phyloP scores from a whole-genome alignment of 2,329 filamentous ascomycete genomes.

The Aspergillus sp. region DNA sequence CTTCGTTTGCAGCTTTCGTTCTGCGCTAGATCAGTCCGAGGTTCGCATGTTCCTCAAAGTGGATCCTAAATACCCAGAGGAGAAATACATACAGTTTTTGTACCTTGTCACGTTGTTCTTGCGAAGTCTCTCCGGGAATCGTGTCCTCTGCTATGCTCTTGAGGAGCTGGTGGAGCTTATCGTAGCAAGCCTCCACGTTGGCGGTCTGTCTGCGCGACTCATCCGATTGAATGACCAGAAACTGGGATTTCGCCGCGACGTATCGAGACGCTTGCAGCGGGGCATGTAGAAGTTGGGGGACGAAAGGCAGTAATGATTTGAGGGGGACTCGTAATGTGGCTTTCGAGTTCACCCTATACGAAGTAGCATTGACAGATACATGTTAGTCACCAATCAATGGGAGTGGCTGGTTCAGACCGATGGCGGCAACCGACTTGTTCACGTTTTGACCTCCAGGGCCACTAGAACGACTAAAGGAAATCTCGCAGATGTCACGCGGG shows the following conservation, averaged over 20 bases:
- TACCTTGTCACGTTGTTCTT: constrained; percentile 57
- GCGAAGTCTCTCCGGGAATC: constrained; percentile 63
- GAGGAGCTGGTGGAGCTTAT: constrained; percentile 59
- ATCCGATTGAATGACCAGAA: constrained; percentile 64
- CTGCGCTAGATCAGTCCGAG: constrained; percentile 35
- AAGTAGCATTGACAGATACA: background rate
- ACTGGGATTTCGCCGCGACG: constrained; percentile 54
- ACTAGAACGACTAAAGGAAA: constrained; percentile 65
- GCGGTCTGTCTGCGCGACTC: constrained; percentile 63
- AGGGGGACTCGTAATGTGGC: constrained; percentile 63
- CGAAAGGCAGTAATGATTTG: constrained; percentile 52
- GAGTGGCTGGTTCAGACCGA: background rate
- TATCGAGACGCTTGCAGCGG: constrained; percentile 58
- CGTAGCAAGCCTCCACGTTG: constrained; percentile 62
- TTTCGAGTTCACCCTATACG: constrained; percentile 64
- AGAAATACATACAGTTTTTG: constrained; percentile 51
- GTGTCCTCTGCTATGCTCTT: constrained; percentile 51
- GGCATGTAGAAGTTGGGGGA: constrained; percentile 58
- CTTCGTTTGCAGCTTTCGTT: constrained; percentile 60
- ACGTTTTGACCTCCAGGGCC: constrained; percentile 69
- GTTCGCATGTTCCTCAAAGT: background rate
- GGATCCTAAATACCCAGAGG: background rate
- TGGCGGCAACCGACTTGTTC: constrained; percentile 58
- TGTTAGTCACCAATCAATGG: constrained; percentile 5
- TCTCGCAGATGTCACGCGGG: constrained; percentile 57